Conservation (phyloP, 73 alveolate species). For the Loxodes magnus region DNA sequence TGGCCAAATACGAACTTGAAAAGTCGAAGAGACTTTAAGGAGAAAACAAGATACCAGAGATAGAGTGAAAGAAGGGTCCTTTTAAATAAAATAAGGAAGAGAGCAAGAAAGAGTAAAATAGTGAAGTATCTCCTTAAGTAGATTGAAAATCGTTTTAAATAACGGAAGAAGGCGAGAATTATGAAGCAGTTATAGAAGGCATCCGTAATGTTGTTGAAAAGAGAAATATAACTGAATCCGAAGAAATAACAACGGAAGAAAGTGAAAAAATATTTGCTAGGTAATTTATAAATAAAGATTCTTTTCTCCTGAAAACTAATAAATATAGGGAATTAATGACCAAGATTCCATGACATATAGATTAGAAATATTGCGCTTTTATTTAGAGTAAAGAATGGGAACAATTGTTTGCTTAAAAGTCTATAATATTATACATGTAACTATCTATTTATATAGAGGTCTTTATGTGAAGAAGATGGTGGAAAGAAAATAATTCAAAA, state of each 20-base stretch:
- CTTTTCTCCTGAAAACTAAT: constrained; percentile 23
- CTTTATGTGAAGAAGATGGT: too few relatives aligned
- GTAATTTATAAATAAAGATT: too few relatives aligned
- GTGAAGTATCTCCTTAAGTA: not conserved
- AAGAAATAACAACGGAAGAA: constrained; percentile 34
- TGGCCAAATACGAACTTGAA: constrained; percentile 31
- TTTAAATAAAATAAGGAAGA: constrained; percentile 1
- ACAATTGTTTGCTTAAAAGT: too few relatives aligned
- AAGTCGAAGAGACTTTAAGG: constrained; percentile 19
- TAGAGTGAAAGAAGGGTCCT: not conserved
- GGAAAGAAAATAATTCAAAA: too few relatives aligned
- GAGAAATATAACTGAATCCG: too few relatives aligned
- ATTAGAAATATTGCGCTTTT: constrained; percentile 71
- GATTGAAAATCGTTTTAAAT: too few relatives aligned
- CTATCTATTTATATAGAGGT: too few relatives aligned
- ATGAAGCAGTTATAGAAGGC: constrained; percentile 21
- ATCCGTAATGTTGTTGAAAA: constrained; percentile 22
- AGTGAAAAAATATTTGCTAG: constrained; percentile 23
- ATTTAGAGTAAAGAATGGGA: constrained; percentile 57
- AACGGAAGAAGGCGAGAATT: too few relatives aligned
- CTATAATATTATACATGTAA: too few relatives aligned
- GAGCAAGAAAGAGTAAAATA: not conserved
- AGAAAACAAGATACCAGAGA: constrained; percentile 3
- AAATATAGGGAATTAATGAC: constrained; percentile 57
- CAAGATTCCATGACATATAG: constrained; percentile 60